Evolutionary conservation across 331 rosid genomes (phyloP).

Genomic region (Saraca asoca): DNA sequence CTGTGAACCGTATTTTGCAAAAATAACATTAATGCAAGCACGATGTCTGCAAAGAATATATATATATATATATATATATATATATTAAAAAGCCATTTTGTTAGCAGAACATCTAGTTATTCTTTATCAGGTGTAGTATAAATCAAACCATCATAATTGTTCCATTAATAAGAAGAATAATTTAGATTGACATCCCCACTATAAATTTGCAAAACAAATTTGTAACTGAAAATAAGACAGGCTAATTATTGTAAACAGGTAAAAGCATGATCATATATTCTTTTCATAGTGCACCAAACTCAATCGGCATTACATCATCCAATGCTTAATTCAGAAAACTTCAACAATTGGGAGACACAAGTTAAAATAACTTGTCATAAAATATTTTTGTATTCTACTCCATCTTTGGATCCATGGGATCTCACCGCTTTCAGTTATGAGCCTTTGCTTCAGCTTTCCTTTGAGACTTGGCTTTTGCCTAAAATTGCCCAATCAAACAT

Average conservation of each 20-base stretch:
- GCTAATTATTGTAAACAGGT: constrained; percentile 32
- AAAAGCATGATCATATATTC: constrained; percentile 18
- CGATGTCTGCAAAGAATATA: too few relatives aligned
- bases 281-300: constrained; percentile 36
- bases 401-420: constrained; percentile 25
- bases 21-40: too few relatives aligned
- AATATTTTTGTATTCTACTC: constrained; percentile 53
- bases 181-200: too few relatives aligned
- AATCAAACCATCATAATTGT: too few relatives aligned
- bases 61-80: too few relatives aligned
- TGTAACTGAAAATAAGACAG: constrained; percentile 18
- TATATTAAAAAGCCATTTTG: too few relatives aligned
- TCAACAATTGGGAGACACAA: constrained; percentile 36
- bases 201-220: constrained; percentile 33
- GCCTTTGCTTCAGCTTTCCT: constrained; percentile 62
- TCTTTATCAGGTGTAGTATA: too few relatives aligned
- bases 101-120: too few relatives aligned
- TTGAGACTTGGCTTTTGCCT: constrained; percentile 87
- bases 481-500: constrained; percentile 37
- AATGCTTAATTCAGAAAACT: constrained; percentile 37
- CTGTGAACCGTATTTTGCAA: too few relatives aligned
- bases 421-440: constrained; percentile 58
- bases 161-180: too few relatives aligned
- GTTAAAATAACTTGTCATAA: constrained; percentile 38
- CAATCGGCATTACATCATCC: constrained; percentile 32